phyloP scores from a whole-genome alignment of 495 filamentous ascomycete species.

The Neurospora discreta region DNA sequence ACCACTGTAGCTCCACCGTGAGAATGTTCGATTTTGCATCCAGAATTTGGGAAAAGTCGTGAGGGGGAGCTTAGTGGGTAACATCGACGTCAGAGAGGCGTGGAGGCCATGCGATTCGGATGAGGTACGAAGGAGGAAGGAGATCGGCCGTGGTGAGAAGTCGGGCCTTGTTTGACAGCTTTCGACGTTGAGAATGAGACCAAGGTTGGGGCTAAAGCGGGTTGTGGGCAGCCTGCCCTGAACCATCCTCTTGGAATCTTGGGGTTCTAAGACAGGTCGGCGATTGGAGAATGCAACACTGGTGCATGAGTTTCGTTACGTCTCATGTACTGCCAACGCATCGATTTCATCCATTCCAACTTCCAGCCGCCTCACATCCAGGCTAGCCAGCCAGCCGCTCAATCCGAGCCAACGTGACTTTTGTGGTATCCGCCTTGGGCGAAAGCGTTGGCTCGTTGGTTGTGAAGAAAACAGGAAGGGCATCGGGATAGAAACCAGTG shows the following conservation, averaged over 20 bases:
- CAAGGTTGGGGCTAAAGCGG: background rate
- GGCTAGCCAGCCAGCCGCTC: conserved; percentile 18
- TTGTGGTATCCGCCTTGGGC: conserved; percentile 7
- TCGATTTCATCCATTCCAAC: conserved; percentile 6
- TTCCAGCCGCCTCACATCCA: background rate
- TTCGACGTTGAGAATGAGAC: background rate
- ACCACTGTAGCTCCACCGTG: background rate
- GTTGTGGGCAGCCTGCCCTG: background rate
- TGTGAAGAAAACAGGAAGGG: background rate
- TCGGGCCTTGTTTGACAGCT: background rate
- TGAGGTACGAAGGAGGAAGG: background rate
- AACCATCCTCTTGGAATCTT: conserved; percentile 22
- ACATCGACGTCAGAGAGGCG: background rate
- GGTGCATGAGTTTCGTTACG: conserved; percentile 15
- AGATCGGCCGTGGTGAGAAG: background rate
- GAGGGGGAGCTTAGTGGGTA: background rate
- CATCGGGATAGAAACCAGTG: background rate
- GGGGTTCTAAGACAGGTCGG: conserved; percentile 9
- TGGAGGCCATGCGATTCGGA: background rate
- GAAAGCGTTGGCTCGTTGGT: background rate
- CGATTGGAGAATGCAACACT: conserved; percentile 16
- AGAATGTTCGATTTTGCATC: background rate
- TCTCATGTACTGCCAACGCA: conserved; percentile 24
- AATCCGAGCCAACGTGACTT: conserved; percentile 1
- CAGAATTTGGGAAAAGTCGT: background rate